Percentiles rank a stretch among this genome's conserved stretches.
These are phyloP conservation scores for Cladosporium sp. DNA, from an alignment of 2,329 filamentous ascomycete genomes.

Conservation along the genomic window DNA sequence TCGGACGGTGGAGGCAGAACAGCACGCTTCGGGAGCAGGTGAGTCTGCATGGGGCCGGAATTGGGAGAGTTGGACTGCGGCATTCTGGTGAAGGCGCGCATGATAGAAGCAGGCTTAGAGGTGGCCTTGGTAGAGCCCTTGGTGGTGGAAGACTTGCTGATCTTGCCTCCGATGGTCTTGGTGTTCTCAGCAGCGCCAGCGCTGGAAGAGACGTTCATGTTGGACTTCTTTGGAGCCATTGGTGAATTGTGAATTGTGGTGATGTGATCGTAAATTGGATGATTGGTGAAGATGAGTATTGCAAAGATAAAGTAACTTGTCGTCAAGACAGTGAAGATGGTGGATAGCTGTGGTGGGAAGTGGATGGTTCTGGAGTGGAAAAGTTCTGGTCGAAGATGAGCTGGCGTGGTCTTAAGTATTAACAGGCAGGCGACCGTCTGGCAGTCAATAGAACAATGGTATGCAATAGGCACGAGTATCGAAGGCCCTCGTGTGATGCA, in stretches of 20 bases:
- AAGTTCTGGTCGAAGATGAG: constrained; percentile 14
- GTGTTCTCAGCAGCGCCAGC: constrained; percentile 1
- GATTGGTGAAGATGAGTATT: constrained; percentile 3
- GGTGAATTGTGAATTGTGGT: constrained; percentile 7
- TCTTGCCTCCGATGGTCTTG: background rate
- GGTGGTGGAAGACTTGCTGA: background rate
- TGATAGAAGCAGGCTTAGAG: background rate
- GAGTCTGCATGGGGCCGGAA: constrained; percentile 6
- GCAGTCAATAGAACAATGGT: constrained; percentile 17
- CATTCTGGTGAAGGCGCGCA: background rate
- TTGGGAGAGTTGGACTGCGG: background rate
- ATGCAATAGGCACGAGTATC: constrained; percentile 5
- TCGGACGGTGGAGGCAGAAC: background rate
- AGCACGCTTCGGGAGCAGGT: constrained; percentile 1
- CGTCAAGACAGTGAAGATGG: constrained; percentile 11
- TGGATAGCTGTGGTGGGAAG: constrained; percentile 3
- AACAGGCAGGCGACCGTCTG: background rate
- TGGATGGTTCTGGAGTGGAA: constrained; percentile 4
- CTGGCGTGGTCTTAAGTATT: constrained; percentile 6
- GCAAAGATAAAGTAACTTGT: background rate
- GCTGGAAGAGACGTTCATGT: background rate
- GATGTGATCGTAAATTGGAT: background rate
- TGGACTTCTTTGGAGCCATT: constrained; percentile 4
- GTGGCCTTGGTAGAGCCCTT: background rate
- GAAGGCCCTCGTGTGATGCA: background rate